Conservation (phyloP, 2,329 filamentous ascomycete species). For the Colletotrichum noveboracense region DNA sequence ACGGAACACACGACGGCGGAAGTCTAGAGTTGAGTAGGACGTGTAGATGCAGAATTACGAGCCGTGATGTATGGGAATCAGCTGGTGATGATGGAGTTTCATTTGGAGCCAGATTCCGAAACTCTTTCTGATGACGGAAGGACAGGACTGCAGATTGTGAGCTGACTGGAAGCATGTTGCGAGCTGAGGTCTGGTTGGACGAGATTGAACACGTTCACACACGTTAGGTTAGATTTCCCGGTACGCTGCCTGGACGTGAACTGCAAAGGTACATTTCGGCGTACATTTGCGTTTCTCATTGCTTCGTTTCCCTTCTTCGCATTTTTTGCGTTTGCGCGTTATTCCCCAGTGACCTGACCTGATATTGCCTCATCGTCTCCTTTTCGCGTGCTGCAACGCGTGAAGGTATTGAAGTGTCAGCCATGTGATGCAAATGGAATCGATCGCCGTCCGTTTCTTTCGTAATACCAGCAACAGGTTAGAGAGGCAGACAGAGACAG, state of each 20-base stretch:
- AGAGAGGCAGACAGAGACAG: neutral
- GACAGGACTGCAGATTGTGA: neutral
- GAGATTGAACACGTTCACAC: neutral
- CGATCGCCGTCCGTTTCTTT: neutral
- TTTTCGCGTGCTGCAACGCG: neutral
- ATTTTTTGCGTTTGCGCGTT: neutral
- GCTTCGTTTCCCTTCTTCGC: neutral
- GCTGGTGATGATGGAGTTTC: conserved; percentile 6
- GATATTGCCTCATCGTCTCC: neutral
- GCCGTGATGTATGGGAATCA: neutral
- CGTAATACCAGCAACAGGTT: neutral
- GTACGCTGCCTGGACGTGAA: neutral
- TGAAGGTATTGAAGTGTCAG: neutral
- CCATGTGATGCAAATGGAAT: neutral
- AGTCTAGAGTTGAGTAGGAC: neutral
- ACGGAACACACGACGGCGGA: neutral
- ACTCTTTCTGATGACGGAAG: neutral
- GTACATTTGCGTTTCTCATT: neutral
- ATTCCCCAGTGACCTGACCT: neutral
- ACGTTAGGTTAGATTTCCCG: neutral
- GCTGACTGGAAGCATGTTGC: neutral
- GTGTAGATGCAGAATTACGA: neutral
- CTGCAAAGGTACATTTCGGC: neutral
- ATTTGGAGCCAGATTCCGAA: conserved; percentile 17
- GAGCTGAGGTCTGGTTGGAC: conserved; percentile 2